Evolutionary conservation across 1,284 basidiomycete species (phyloP).

Genomic region (Malassezia furfur): DNA sequence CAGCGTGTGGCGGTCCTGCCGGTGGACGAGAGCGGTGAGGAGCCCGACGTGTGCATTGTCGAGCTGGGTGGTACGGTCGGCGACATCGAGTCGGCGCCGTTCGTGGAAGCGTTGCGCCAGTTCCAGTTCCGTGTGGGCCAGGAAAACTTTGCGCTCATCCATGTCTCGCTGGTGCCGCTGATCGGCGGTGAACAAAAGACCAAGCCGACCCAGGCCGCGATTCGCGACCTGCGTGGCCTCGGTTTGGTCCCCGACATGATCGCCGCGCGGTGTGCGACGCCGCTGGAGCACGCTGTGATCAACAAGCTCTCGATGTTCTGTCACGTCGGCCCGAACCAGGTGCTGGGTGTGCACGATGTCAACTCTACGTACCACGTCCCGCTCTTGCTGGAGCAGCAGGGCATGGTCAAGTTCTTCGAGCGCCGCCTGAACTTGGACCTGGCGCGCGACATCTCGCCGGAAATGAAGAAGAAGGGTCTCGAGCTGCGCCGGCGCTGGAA

Average conservation of each 20-base stretch:
- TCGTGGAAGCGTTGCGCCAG: conserved; percentile 96
- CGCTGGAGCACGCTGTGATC: conserved; percentile 74
- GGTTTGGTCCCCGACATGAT: conserved; percentile 91
- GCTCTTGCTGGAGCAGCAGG: conserved; percentile 80
- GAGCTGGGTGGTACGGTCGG: conserved; percentile 93
- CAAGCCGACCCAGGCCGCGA: conserved; percentile 94
- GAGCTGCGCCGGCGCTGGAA: conserved; percentile 68
- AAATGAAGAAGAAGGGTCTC: conserved; percentile 59
- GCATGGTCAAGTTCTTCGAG: conserved; percentile 73
- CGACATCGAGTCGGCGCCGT: conserved; percentile 91
- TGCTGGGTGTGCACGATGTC: conserved; percentile 92
- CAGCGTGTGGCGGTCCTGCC: conserved; percentile 86
- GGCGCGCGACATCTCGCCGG: conserved; percentile 55
- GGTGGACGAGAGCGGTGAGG: conserved; percentile 83
- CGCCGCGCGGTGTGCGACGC: conserved; percentile 66
- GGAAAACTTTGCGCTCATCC: conserved; percentile 93
- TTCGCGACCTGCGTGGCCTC: conserved; percentile 84
- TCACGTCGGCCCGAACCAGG: conserved; percentile 85
- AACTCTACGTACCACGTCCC: conserved; percentile 96
- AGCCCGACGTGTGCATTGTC: conserved; percentile 93
- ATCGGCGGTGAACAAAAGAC: conserved; percentile 99
- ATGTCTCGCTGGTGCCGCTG: conserved; percentile 94
- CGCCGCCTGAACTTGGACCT: conserved; percentile 67
- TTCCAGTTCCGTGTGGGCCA: conserved; percentile 96
- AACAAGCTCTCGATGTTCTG: conserved; percentile 99